Evolutionary conservation across 805 yeast species (phyloP), one percentile per base, ranked within the genome.

Genomic region (Myxozyma kluyveri): DNA sequence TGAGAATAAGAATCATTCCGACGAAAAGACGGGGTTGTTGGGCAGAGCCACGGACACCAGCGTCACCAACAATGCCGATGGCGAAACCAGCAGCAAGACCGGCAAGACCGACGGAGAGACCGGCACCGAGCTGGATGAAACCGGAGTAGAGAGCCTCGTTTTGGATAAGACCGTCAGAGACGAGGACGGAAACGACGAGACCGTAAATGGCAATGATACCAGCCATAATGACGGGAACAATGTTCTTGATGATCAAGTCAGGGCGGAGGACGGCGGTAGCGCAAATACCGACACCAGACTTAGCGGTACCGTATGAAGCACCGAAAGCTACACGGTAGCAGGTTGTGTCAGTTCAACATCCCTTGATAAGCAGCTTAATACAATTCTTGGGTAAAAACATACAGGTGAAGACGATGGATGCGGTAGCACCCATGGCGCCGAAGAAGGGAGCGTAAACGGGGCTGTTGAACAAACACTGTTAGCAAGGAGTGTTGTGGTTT

Each of bases 391-490:
- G n/a, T 9, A 12, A 9, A n/a, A 14, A 52, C 65, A 31, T 29
- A 59, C 96, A 88, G 72, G 99, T 90, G 82, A 93, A 93, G 69
- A 95, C 88, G 69, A 93, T 93, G 72, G 99, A 97, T 49, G 98
- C 88, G 54, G 99, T 96, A 80, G 99, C 95, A 71, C 99, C 99
- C 69, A 93, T 88, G 63, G 97, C 91, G 68, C 99, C 99, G 74
- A 93, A 93, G 80, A 93, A 93, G 71, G 99, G 99, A 72, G 80
- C 75, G 62, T 70, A 69, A 69, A 83, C 88, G 66, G 88, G 88
- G 72, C 87, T 80, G 65, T 6, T 56, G 57, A 65, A 33, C 21
- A 44, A 26, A 33, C 35, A 49, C 26, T 38, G 53, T 43, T 46
- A 55, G 45, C 21, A 37, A 17, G 40, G n/a, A n/a, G n/a, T n/a